A percentile compares a stretch with the other conserved stretches of the same genome.
Conservation (phyloP, 208 protist genomes). For the Herpetomonas tarakana region DNA sequence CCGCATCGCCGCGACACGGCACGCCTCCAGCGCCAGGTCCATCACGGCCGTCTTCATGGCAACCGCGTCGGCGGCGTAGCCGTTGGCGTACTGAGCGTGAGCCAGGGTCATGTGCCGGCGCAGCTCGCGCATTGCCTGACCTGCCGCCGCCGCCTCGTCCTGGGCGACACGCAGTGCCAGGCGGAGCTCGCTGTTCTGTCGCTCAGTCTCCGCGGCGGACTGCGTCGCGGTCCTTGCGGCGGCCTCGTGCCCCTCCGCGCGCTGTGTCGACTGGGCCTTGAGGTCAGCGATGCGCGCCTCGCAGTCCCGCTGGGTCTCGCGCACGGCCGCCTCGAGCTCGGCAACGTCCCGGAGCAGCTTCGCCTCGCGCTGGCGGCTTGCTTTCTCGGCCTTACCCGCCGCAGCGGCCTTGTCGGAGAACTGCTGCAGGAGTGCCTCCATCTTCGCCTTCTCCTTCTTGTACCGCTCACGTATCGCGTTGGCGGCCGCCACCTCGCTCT, state of each 20-base stretch:
- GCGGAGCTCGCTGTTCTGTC: slow-evolving; percentile 8
- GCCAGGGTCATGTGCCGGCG: neutral
- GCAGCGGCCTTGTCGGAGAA: slow-evolving; percentile 34
- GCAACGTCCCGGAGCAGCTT: slow-evolving; percentile 20
- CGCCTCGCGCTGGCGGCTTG: slow-evolving; percentile 28
- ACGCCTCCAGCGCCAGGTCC: slow-evolving; percentile 11
- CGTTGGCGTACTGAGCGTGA: slow-evolving; percentile 5
- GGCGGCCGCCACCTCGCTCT: slow-evolving; percentile 32
- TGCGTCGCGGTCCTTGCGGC: neutral
- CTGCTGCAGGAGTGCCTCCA: slow-evolving; percentile 45
- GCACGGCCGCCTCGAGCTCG: slow-evolving; percentile 22
- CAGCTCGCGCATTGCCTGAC: slow-evolving; percentile 6
- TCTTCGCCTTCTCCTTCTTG: slow-evolving; percentile 58
- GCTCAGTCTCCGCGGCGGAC: slow-evolving; percentile 11
- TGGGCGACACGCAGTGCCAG: slow-evolving; percentile 21
- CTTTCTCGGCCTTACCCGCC: slow-evolving; percentile 36
- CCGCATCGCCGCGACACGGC: neutral
- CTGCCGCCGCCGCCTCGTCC: slow-evolving; percentile 12
- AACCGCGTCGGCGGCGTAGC: slow-evolving; percentile 14
- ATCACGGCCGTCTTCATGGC: slow-evolving; percentile 18
- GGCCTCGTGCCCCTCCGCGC: neutral
- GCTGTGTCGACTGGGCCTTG: neutral
- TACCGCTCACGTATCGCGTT: slow-evolving; percentile 41
- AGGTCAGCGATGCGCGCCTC: neutral
- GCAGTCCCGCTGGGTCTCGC: slow-evolving; percentile 12